Base-by-base conservation (phyloP, 192 early-diverging fungal species). In the Coemansia sp. region DNA sequence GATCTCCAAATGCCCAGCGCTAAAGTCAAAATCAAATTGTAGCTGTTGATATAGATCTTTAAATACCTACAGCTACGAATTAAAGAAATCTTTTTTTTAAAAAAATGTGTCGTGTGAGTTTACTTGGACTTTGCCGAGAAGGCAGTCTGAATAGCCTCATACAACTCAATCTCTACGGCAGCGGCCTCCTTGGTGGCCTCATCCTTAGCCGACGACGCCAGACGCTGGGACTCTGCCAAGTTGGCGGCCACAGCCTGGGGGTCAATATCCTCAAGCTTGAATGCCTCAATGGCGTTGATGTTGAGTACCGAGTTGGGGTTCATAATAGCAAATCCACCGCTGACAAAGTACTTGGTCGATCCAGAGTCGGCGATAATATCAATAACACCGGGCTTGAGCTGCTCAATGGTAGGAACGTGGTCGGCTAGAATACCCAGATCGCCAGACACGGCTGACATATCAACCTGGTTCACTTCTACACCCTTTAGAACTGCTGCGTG, bases 391-490 rank as follows among this genome's bases (percentile, higher is more conserved):
- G 96, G 93, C 84, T 92, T 92, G 51, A 99, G 90, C 89, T 99
- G 93, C 80, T 96, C 94, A 65, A 99, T 93, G 41, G 91, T 93
- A n/a, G 96, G 93, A 43, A 99, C 95, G 89, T 99, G 97, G 87
- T 94, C 93, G 70, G 95, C 95, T 22, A 99, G 90, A 70, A 99
- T 93, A 95, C 97, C 97, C 90, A 99, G 93, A 78, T 97, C 95
- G 63, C 97, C 97, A 24, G 94, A 93, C 44, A 91, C 90, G 22
- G 95, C 92, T 34, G 93, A 88, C 73, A 99, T 81, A 87, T 99
- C 97, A 69, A 99, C 95, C 84, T 98, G 96, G 62, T 89, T 88
- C 59, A 94, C 94, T 71, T 90, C 88, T 61, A 73, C 68, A 65
- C 88, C 85, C 69, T 90, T 90, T 75, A 93, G 89, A 51, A 96